Conservation (phyloP, 495 filamentous ascomycete species). For the Delitschia confertaspora region DNA sequence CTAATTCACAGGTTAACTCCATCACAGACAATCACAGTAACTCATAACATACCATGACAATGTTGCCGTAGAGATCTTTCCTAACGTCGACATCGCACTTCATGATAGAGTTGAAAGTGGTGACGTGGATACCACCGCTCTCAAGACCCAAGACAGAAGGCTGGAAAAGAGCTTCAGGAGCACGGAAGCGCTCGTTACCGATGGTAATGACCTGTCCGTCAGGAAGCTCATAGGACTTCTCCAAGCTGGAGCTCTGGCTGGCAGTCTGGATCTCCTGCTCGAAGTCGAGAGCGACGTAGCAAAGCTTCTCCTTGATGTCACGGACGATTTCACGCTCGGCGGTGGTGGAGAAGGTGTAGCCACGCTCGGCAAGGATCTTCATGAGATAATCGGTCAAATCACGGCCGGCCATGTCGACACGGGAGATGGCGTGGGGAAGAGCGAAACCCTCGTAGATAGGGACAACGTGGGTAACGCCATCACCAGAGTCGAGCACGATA, state of each 20-base stretch:
- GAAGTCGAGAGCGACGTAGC: conserved; percentile 98
- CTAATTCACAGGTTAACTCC: conserved; percentile 39
- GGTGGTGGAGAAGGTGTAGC: conserved; percentile 98
- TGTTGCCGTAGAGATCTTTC: conserved; percentile 99
- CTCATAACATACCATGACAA: conserved; percentile 92
- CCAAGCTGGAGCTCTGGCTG: conserved; percentile 91
- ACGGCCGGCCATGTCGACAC: conserved; percentile 99
- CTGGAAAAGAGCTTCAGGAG: conserved; percentile 98
- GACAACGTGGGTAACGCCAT: conserved; percentile 95
- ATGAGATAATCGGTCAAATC: conserved; percentile 99
- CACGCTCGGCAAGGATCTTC: conserved; percentile 98
- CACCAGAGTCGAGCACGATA: conserved; percentile 88
- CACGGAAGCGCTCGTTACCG: conserved; percentile 99
- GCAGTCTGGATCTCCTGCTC: conserved; percentile 99
- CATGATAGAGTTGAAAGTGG: conserved; percentile 99
- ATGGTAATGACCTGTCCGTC: conserved; percentile 99
- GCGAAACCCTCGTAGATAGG: conserved; percentile 98
- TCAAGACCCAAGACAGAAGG: conserved; percentile 96
- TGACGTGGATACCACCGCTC: conserved; percentile 97
- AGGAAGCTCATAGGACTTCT: conserved; percentile 99
- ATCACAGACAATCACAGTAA: background rate
- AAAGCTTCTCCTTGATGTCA: conserved; percentile 99
- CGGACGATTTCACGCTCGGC: conserved; percentile 99
- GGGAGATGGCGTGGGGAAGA: conserved; percentile 83
- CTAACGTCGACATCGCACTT: conserved; percentile 99